Evolutionary conservation across 257 asterid species (phyloP), one percentile per base, ranked within the genome.

Genomic region (Penstemon barbatus): DNA sequence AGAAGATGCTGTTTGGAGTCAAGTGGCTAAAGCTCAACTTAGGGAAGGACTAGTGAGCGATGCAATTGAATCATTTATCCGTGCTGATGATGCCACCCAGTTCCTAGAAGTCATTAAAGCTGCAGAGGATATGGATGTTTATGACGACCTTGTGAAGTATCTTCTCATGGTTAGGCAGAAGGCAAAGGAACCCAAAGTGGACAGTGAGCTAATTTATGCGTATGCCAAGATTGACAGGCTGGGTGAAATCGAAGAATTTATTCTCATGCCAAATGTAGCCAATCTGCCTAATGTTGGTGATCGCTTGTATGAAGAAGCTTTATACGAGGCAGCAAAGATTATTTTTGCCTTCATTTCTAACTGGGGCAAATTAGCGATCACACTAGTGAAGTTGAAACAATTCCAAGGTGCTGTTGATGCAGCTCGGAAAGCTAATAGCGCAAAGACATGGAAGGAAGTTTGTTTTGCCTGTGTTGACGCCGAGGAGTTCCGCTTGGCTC

Each of bases 401-500:
- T 92, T 87, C 80, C 98, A 92, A 86, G 92, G 96, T 63, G 98
- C 96, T 70, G 99, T 92, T 53, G 98, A 92, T 79, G 98, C 98
- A 41, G 98, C 98, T 61, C 87, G 98, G 63, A 92, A 92, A 81
- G 98, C 98, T 60, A 92, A 92, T 71, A 92, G 96, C 66, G 85
- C 96, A 12, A 92, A 89, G 87, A 89, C 96, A 48, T 92, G 98
- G 98, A 92, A 92, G 79, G 98, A 92, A 73, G 96, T 92, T 52
- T 92, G 98, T 78, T 92, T 92, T 86, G 96, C 98, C 52, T 89
- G 98, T 77, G 96, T 92, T 58, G 96, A 92, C 81, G 99, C 99
- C 5, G 99, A 94, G 87, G 99, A 94, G 86, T 94, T 94, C 84
- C 99, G 99, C 19, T 81, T 94, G 90, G 99, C 98, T 67, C 99